Conservation (phyloP, 495 filamentous ascomycete genomes). For the Talaromyces borbonicus region DNA sequence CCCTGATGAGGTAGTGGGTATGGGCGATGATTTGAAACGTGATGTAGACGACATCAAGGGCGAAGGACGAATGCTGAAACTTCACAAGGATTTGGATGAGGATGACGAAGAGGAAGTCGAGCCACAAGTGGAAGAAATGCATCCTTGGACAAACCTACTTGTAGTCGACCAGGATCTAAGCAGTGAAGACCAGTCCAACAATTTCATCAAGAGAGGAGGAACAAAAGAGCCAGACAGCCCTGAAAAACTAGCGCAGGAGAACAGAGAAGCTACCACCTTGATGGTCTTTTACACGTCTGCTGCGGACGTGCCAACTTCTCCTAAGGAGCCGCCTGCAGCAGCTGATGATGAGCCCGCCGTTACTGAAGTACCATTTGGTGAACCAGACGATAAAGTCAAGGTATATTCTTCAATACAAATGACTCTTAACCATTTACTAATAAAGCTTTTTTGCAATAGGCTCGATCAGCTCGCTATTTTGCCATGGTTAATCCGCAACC, state of each 20-base stretch:
- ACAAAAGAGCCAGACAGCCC: slow-evolving; percentile 45
- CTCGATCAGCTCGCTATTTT: slow-evolving; percentile 37
- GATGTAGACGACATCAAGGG: slow-evolving; percentile 61
- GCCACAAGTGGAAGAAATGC: slow-evolving; percentile 35
- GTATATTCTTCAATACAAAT: slow-evolving; percentile 17
- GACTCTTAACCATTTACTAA: slow-evolving; percentile 4
- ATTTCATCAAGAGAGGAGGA: slow-evolving; percentile 57
- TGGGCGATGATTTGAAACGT: slow-evolving; percentile 51
- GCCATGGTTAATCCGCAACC: slow-evolving; percentile 29
- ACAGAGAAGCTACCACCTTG: slow-evolving; percentile 66
- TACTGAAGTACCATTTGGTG: slow-evolving; percentile 37
- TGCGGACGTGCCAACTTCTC: slow-evolving; percentile 66
- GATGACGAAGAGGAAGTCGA: slow-evolving; percentile 56
- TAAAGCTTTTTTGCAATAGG: slow-evolving; percentile 14
- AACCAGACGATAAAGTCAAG: slow-evolving; percentile 36
- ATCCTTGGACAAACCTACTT: slow-evolving; percentile 33
- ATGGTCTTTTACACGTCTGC: slow-evolving; percentile 71
- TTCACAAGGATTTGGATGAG: slow-evolving; percentile 50
- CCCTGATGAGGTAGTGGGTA: slow-evolving; percentile 70
- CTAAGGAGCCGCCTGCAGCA: slow-evolving; percentile 56
- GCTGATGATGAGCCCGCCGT: slow-evolving; percentile 25
- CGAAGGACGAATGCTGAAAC: slow-evolving; percentile 76
- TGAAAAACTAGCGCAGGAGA: slow-evolving; percentile 57
- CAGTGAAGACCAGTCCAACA: slow-evolving; percentile 38
- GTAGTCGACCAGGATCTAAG: slow-evolving; percentile 52